Evolutionary conservation across 2,329 filamentous ascomycete genomes (phyloP).

Genomic region (Monosporascus sp.): DNA sequence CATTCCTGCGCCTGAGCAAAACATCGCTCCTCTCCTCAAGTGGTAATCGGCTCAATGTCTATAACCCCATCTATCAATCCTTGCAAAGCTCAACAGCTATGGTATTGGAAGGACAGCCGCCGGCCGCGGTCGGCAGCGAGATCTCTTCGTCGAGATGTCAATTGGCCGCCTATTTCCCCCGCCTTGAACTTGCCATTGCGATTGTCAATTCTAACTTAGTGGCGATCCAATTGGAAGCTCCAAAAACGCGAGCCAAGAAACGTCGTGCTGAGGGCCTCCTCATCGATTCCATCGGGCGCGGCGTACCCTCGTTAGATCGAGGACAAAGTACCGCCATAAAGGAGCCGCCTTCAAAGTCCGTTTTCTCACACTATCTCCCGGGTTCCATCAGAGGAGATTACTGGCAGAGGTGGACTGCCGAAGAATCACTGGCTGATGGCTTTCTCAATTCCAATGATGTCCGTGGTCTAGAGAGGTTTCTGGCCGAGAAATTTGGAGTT

Average conservation of each 20-base stretch:
- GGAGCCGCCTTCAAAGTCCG: slow-evolving; percentile 22
- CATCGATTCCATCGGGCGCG: slow-evolving; percentile 69
- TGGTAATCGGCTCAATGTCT: slow-evolving; percentile 50
- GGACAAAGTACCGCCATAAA: slow-evolving; percentile 27
- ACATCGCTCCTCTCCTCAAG: slow-evolving; percentile 62
- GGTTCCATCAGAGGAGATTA: slow-evolving; percentile 47
- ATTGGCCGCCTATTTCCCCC: slow-evolving; percentile 58
- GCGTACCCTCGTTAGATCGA: slow-evolving; percentile 38
- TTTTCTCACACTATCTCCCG: slow-evolving; percentile 36
- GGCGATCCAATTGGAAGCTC: slow-evolving; percentile 63
- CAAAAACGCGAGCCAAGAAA: slow-evolving; percentile 49
- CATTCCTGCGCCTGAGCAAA: slow-evolving; percentile 62
- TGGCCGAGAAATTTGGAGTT: slow-evolving; percentile 46
- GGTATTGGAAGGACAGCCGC: slow-evolving; percentile 34
- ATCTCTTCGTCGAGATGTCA: slow-evolving; percentile 28
- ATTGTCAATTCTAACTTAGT: slow-evolving; percentile 59
- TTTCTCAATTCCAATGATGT: slow-evolving; percentile 41
- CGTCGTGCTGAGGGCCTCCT: slow-evolving; percentile 56
- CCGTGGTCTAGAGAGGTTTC: slow-evolving; percentile 42
- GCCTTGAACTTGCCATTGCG: slow-evolving; percentile 60
- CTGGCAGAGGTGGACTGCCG: slow-evolving; percentile 37
- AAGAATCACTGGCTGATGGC: slow-evolving; percentile 42
- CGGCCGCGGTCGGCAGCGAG: slow-evolving; percentile 28
- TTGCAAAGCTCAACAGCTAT: slow-evolving; percentile 46
- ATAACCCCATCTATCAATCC: slow-evolving; percentile 64